Percentiles rank a stretch among this genome's conserved stretches.
phyloP scores from a whole-genome alignment of 495 filamentous ascomycete species.

The Aspergillus bridgeri region DNA sequence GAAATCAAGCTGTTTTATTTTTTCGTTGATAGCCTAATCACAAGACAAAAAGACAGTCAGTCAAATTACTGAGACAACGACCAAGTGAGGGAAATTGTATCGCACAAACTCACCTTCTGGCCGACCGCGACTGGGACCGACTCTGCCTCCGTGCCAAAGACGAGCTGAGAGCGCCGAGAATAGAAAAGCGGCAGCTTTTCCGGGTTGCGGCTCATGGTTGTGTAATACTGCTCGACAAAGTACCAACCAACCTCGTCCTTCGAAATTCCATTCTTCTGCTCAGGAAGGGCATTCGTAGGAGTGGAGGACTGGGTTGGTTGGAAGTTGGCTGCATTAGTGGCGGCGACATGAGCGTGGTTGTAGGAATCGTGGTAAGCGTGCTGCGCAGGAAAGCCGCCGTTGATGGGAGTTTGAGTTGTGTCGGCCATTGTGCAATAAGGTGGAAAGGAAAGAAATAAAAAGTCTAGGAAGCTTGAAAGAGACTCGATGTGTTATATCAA shows the following conservation, averaged over 20 bases:
- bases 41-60: slow-evolving; percentile 8
- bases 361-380: slow-evolving; percentile 41
- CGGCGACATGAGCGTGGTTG: slow-evolving; percentile 31
- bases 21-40: slow-evolving; percentile 80
- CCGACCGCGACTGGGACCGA: slow-evolving; percentile 78
- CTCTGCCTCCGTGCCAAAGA: slow-evolving; percentile 83
- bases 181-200: slow-evolving; percentile 92
- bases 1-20: slow-evolving; percentile 87
- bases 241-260: slow-evolving; percentile 98
- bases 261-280: slow-evolving; percentile 45
- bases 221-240: slow-evolving; percentile 99
- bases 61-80: slow-evolving; percentile 11
- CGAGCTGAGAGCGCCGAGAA: slow-evolving; percentile 75
- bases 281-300: slow-evolving; percentile 38
- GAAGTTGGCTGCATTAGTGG: slow-evolving; percentile 42
- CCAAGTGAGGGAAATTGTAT: not conserved
- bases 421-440: slow-evolving; percentile 38
- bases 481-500: slow-evolving; percentile 1
- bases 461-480: slow-evolving; percentile 13
- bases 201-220: slow-evolving; percentile 87
- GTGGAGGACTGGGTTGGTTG: slow-evolving; percentile 45
- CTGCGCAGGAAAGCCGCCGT: slow-evolving; percentile 44
- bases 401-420: slow-evolving; percentile 41
- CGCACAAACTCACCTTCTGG: slow-evolving; percentile 62
- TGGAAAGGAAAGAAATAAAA: slow-evolving; percentile 19